Conservation (phyloP, 2,329 filamentous ascomycete species). For the Rhinocladiella mackenziei region DNA sequence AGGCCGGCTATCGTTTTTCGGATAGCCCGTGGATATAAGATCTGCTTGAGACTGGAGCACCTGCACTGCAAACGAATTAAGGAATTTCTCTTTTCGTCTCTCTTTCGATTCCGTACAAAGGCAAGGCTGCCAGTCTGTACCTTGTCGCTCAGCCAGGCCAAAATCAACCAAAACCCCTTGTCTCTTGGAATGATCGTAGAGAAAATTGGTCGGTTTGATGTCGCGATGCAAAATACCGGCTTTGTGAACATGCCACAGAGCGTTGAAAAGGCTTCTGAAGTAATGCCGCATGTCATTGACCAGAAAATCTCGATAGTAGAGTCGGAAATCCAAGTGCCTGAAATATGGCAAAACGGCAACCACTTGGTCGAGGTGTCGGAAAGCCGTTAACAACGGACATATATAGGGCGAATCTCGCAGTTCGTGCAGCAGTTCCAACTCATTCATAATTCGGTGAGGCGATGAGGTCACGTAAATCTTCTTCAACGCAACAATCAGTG, state of each 20-base stretch:
- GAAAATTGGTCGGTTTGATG: slow-evolving; percentile 77
- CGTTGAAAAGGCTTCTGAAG: slow-evolving; percentile 81
- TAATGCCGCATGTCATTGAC: slow-evolving; percentile 84
- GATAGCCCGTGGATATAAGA: slow-evolving; percentile 62
- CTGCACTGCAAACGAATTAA: slow-evolving; percentile 32
- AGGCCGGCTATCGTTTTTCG: slow-evolving; percentile 81
- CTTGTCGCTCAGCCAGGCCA: slow-evolving; percentile 76
- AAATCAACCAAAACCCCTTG: slow-evolving; percentile 97
- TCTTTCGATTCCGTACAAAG: slow-evolving; percentile 67
- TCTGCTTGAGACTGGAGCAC: slow-evolving; percentile 35
- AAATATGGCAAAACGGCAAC: slow-evolving; percentile 94
- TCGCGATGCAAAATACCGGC: slow-evolving; percentile 86
- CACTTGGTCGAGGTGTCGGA: slow-evolving; percentile 89
- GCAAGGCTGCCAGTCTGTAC: slow-evolving; percentile 73
- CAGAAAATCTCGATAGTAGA: slow-evolving; percentile 86
- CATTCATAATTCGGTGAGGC: slow-evolving; percentile 87
- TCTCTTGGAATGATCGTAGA: slow-evolving; percentile 45
- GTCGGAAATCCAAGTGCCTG: slow-evolving; percentile 85
- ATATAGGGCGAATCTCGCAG: slow-evolving; percentile 78
- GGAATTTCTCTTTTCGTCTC: slow-evolving; percentile 53
- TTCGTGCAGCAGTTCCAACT: slow-evolving; percentile 88
- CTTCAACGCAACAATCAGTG: slow-evolving; percentile 91
- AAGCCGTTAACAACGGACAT: slow-evolving; percentile 95
- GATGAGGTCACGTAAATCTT: slow-evolving; percentile 99
- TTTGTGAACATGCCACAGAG: slow-evolving; percentile 75